Percentiles rank a stretch among this genome's conserved stretches.
Conservation (phyloP, 495 filamentous ascomycete species). For the Penicillium subrubescens region DNA sequence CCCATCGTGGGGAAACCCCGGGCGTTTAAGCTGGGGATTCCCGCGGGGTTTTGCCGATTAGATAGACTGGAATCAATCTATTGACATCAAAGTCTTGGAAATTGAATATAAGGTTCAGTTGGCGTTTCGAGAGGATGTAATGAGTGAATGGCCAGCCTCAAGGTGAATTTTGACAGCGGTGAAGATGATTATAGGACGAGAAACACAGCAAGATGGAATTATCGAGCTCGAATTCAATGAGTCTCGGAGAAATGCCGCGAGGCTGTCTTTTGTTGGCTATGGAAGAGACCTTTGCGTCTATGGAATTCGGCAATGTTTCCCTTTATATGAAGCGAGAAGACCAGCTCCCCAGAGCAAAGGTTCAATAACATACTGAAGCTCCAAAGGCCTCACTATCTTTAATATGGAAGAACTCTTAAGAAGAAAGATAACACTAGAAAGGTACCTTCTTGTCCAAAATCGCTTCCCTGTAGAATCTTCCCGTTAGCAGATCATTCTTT, state of each 20-base stretch:
- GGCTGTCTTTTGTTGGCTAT: neutral
- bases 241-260: neutral
- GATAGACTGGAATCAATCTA: neutral
- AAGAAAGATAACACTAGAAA: neutral
- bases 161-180: neutral
- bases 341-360: neutral
- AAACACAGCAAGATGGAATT: neutral
- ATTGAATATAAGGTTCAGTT: neutral
- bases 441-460: neutral
- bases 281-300: neutral
- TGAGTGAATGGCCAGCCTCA: neutral
- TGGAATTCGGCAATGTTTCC: neutral
- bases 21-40: constrained; percentile 12
- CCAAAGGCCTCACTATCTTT: neutral
- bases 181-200: neutral
- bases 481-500: neutral
- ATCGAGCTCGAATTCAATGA: neutral
- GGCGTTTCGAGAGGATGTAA: neutral
- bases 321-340: neutral
- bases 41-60: constrained; percentile 13
- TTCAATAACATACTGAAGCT: no score
- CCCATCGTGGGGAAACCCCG: constrained; percentile 12
- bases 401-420: neutral
- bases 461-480: neutral
- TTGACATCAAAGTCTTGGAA: neutral